Conservation (phyloP, 768 basidiomycete genomes). For the Boletus eberwhitei region DNA sequence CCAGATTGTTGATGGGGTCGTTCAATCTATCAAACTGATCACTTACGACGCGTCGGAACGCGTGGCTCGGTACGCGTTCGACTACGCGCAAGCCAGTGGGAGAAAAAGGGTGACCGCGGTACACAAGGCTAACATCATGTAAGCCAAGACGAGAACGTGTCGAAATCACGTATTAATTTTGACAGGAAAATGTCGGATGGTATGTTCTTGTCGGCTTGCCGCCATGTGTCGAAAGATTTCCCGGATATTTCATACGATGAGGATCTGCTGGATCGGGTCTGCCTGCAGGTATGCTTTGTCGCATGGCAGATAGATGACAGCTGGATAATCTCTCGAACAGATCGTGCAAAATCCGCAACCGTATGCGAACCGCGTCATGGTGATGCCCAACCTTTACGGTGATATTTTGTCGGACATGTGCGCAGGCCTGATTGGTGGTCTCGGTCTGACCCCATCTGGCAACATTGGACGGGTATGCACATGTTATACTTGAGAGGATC, state of each 20-base stretch:
- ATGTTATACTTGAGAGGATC: not conserved
- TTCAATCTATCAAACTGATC: slow-evolving; percentile 99
- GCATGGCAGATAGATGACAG: not conserved
- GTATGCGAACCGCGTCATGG: slow-evolving; percentile 96
- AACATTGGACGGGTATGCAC: slow-evolving; percentile 86
- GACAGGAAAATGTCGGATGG: slow-evolving; percentile 99
- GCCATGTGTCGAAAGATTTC: slow-evolving; percentile 93
- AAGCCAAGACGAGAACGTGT: slow-evolving; percentile 26
- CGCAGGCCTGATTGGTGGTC: slow-evolving; percentile 95
- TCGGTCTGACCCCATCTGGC: slow-evolving; percentile 95
- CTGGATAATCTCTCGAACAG: slow-evolving; percentile 35
- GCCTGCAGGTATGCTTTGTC: slow-evolving; percentile 64
- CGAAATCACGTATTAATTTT: slow-evolving; percentile 13
- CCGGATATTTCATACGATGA: slow-evolving; percentile 93
- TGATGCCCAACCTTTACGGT: slow-evolving; percentile 98
- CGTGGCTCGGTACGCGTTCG: slow-evolving; percentile 97
- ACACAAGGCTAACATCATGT: slow-evolving; percentile 99
- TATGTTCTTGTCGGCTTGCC: slow-evolving; percentile 98
- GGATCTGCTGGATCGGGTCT: slow-evolving; percentile 94
- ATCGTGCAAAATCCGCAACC: slow-evolving; percentile 92
- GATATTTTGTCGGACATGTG: slow-evolving; percentile 98
- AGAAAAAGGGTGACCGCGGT: slow-evolving; percentile 95
- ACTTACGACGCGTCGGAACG: slow-evolving; percentile 99
- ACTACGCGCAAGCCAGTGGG: slow-evolving; percentile 88
- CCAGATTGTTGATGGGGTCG: slow-evolving; percentile 95